A percentile compares a stretch with the other conserved stretches of the same genome.
These are phyloP conservation scores for Tricharina praecox DNA, from an alignment of 495 filamentous ascomycete genomes.

Conservation along the genomic window DNA sequence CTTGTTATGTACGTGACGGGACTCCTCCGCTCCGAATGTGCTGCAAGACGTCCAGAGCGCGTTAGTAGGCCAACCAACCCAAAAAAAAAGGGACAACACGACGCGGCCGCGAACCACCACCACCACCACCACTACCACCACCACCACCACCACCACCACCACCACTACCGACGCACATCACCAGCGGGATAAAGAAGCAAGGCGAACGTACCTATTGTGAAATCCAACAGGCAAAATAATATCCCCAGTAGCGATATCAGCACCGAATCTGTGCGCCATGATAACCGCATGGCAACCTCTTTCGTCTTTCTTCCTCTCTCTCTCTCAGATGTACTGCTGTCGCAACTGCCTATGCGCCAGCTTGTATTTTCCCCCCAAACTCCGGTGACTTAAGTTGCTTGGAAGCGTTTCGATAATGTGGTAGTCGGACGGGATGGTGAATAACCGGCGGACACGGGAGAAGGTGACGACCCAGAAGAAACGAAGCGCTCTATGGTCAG, in stretches of 20 bases:
- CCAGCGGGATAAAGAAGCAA: neutral
- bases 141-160: neutral
- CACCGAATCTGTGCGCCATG: slow-evolving; percentile 4
- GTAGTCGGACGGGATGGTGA: too few relatives aligned
- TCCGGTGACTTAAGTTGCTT: too few relatives aligned
- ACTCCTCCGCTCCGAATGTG: slow-evolving; percentile 57
- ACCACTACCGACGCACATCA: neutral
- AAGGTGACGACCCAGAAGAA: too few relatives aligned
- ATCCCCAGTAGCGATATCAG: neutral
- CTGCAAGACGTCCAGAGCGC: slow-evolving; percentile 22
- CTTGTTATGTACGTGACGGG: slow-evolving; percentile 57
- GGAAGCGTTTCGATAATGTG: too few relatives aligned
- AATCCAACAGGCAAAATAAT: slow-evolving; percentile 2
- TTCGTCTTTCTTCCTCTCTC: too few relatives aligned
- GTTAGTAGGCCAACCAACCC: neutral
- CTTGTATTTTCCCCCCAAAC: too few relatives aligned
- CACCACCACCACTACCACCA: neutral
- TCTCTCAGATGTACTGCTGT: neutral
- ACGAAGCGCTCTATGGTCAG: too few relatives aligned
- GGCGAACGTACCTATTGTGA: slow-evolving; percentile 1
- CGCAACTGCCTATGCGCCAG: neutral
- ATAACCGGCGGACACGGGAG: too few relatives aligned
- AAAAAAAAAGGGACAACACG: neutral
- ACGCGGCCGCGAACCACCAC: neutral
- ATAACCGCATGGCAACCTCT: slow-evolving; percentile 3